These are phyloP conservation scores for Solanum verrucosum DNA, from an alignment of 257 asterid genomes.

Conservation along the genomic window DNA sequence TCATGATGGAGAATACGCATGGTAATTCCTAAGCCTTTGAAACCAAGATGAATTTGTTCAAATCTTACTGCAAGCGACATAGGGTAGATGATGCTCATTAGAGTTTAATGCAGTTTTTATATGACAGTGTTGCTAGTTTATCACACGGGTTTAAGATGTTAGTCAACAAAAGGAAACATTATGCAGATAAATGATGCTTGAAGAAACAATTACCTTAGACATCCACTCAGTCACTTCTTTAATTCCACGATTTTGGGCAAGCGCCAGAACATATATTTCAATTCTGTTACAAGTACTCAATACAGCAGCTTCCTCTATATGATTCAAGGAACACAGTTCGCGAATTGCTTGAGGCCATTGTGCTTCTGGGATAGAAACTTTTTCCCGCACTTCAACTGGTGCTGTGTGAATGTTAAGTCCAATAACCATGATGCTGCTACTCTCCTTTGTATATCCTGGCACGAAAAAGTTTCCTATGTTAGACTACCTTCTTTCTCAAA, in stretches of 20 bases:
- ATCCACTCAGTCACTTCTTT: slow-evolving; percentile 96
- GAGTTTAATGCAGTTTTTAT: neutral
- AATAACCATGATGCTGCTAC: slow-evolving; percentile 65
- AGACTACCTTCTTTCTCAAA: neutral
- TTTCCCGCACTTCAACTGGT: slow-evolving; percentile 85
- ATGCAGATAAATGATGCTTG: neutral
- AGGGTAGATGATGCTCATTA: neutral
- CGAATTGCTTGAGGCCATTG: slow-evolving; percentile 73
- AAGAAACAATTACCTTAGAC: slow-evolving; percentile 58
- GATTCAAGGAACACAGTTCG: slow-evolving; percentile 66
- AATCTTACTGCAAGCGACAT: neutral
- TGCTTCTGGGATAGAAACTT: slow-evolving; percentile 81
- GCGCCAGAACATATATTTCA: slow-evolving; percentile 78
- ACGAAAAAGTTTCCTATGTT: neutral
- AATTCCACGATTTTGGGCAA: slow-evolving; percentile 78
- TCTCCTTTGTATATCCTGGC: slow-evolving; percentile 77
- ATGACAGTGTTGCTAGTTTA: neutral
- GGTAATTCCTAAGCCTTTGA: neutral
- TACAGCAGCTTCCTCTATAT: slow-evolving; percentile 94
- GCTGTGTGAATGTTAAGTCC: slow-evolving; percentile 77
- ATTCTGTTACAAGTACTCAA: slow-evolving; percentile 88
- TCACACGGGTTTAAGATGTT: neutral
- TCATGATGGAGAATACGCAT: neutral
- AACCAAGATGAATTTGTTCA: neutral
- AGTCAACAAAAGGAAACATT: neutral